phyloP scores from a whole-genome alignment of 139 green algal genomes.

The Desmodesmus armatus region DNA sequence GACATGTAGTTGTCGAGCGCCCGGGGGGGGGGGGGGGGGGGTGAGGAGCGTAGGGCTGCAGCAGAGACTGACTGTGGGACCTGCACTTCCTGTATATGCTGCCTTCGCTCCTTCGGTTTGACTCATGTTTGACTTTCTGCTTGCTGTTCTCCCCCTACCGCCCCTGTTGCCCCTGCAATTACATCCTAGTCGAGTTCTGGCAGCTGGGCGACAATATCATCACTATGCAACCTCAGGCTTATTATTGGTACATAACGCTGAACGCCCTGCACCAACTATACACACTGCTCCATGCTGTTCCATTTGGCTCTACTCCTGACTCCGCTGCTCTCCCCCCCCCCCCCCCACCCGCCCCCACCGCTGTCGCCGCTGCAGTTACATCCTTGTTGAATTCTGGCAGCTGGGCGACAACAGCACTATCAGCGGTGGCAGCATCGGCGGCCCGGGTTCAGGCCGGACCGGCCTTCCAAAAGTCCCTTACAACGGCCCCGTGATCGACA shows the following conservation, averaged over 20 bases:
- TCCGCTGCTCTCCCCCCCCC: neutral
- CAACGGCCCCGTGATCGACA: neutral
- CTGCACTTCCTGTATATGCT: too few species aligned
- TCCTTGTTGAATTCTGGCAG: slow-evolving; percentile 40
- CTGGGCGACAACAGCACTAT: slow-evolving; percentile 7
- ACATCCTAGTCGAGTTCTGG: too few species aligned
- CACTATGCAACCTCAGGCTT: neutral
- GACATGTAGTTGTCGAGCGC: too few species aligned
- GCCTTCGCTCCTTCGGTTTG: too few species aligned
- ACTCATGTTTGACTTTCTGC: too few species aligned
- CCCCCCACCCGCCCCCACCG: neutral
- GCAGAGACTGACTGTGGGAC: neutral
- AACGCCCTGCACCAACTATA: neutral
- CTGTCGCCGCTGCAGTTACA: neutral
- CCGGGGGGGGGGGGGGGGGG: too few species aligned
- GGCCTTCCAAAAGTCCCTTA: neutral
- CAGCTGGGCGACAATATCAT: neutral
- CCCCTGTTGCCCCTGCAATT: too few species aligned
- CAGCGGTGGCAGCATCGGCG: slow-evolving; percentile 15
- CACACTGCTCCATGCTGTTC: neutral
- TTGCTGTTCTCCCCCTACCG: too few species aligned
- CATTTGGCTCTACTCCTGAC: neutral
- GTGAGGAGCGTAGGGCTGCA: neutral
- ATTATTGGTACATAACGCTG: neutral
- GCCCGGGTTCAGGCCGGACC: neutral